Evolutionary conservation across 2,329 filamentous ascomycete genomes (phyloP), one percentile per base, ranked within the genome.

Genomic region (Pestalotiopsis sp.): DNA sequence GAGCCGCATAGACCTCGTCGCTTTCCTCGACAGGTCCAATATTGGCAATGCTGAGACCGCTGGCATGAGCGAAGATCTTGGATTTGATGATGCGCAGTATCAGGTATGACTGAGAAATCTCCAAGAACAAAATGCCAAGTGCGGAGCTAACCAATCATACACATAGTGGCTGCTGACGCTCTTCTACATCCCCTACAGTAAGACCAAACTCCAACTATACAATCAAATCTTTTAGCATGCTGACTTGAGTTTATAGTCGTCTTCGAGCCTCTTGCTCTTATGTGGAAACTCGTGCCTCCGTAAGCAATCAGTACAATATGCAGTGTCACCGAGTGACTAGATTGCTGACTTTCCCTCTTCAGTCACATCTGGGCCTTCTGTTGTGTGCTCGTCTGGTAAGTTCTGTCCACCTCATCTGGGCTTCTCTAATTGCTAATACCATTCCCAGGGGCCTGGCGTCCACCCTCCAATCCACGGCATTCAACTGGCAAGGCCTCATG

Each of bases 151-250:
- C 27, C 70, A 63, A 60, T 58, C 27, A 59, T 4, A n/a, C 39
- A 13, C 1, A 17, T 41, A 80, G 76, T 84, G 82, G 82, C 75
- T 83, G 27, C 75, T 84, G 41, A 83, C 81, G 25, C 82, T 84
- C 58, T 83, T 83, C 67, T 84, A 83, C 70, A 83, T 83, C 57
- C 80, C 81, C 0, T 83, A 83, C 67, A 82, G 79, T 81, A 68
- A 68, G 78, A 70, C 23, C 6, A 23, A 25, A 14, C 13, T 7
- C 4, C 56, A 25, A 25, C 3, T 11, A 31, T 31, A 4, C 3
- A 2, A n/a, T 31, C n/a, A 11, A 31, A 13, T 17, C 12, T 9
- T 17, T 20, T 57, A 20, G 20, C n/a, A 64, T 31, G 11, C 27
- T 58, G 23, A 41, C 59, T 49, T 9, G 2, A 49, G 63, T 17